These are phyloP conservation scores for Physcomitrellopsis africana DNA, from an alignment of 225 moss, liverwort and hornwort species.

Conservation along the genomic window DNA sequence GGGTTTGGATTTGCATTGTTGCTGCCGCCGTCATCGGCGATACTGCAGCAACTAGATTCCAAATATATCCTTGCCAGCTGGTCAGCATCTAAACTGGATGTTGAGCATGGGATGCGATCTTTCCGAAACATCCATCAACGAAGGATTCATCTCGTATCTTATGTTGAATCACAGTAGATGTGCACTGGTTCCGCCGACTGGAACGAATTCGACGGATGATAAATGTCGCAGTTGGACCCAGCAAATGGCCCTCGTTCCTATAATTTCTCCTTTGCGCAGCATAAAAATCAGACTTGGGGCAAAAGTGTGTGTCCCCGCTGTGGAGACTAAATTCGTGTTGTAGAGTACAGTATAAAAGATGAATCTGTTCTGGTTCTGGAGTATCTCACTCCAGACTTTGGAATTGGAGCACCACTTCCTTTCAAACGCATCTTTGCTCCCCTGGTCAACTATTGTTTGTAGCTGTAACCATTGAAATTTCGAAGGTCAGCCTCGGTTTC, in stretches of 20 bases:
- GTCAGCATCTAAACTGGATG: no score
- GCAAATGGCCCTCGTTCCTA: no score
- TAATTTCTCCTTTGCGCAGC: no score
- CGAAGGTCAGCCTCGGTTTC: constrained; percentile 8
- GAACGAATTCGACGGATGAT: no score
- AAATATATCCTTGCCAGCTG: no score
- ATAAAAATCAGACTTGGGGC: neutral
- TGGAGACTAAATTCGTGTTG: neutral
- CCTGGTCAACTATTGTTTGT: neutral
- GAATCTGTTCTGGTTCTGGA: neutral
- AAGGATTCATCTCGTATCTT: no score
- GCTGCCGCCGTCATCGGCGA: neutral
- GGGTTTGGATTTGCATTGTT: neutral
- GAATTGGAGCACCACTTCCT: neutral
- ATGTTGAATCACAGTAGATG: no score
- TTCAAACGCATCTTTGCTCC: neutral
- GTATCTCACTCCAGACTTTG: neutral
- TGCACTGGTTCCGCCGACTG: no score
- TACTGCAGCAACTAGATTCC: no score
- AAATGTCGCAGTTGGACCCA: no score
- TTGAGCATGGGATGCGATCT: no score
- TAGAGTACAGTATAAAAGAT: constrained; percentile 12
- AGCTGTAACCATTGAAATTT: constrained; percentile 1
- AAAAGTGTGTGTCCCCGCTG: neutral
- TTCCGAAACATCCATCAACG: no score